Percentiles rank a stretch among this genome's conserved stretches.
Conservation (phyloP, 192 early-diverging fungal genomes). For the Borealophlyctis nickersoniae region DNA sequence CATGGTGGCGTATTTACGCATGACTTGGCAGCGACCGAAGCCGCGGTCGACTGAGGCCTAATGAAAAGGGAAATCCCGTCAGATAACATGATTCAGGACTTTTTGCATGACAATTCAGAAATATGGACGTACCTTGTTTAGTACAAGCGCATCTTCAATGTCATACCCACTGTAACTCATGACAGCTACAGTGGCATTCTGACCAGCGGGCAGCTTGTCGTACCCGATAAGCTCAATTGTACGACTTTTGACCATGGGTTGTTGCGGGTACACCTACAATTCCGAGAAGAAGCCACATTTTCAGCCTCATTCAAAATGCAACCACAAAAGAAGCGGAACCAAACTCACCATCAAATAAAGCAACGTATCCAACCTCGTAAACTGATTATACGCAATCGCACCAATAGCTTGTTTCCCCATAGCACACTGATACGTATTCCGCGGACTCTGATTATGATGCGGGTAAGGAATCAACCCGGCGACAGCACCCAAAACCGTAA, state of each 20-base stretch:
- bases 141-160: conserved; percentile 96
- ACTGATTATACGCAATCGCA: conserved; percentile 92
- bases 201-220: conserved; percentile 75
- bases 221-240: conserved; percentile 97
- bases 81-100: background rate
- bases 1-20: conserved; percentile 83
- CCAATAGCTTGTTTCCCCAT: conserved; percentile 99
- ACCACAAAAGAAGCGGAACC: background rate
- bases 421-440: conserved; percentile 98
- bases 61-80: background rate
- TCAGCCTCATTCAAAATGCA: no score
- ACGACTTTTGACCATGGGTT: conserved; percentile 97
- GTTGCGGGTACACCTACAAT: conserved; percentile 74
- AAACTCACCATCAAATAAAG: conserved; percentile 78
- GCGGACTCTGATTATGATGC: conserved; percentile 97
- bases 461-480: conserved; percentile 98
- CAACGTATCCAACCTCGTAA: conserved; percentile 91
- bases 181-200: conserved; percentile 86
- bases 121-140: conserved; percentile 70
- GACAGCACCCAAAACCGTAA: conserved; percentile 92
- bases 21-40: conserved; percentile 91
- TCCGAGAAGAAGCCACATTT: background rate
- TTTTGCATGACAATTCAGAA: conserved; percentile 3
- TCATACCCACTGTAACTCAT: conserved; percentile 98
- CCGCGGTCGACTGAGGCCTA: conserved; percentile 88